Percentiles rank a stretch among this genome's conserved stretches.
Conservation (phyloP, 805 yeast species). For the Sugiyamaella qingdaonensis region DNA sequence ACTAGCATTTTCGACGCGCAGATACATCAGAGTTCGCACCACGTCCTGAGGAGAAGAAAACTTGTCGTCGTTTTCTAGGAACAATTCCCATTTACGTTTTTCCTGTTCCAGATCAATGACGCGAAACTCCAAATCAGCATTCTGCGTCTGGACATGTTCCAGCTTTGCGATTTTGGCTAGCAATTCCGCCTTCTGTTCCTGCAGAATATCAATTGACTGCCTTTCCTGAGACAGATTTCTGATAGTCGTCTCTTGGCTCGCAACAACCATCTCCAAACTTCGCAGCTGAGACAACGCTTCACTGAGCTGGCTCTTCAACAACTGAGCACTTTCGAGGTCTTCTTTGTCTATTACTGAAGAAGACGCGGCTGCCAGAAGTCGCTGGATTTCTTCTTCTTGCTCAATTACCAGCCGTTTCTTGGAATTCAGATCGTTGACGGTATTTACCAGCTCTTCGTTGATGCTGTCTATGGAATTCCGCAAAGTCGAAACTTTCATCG, state of each 20-base stretch:
- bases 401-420: slow-evolving; percentile 15
- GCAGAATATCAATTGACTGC: slow-evolving; percentile 46
- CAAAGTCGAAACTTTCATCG: background rate
- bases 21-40: slow-evolving; percentile 35
- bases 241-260: slow-evolving; percentile 50
- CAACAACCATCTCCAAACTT: slow-evolving; percentile 48
- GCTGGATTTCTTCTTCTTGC: slow-evolving; percentile 16
- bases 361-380: slow-evolving; percentile 3
- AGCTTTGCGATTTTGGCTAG: slow-evolving; percentile 37
- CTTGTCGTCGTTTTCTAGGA: slow-evolving; percentile 37
- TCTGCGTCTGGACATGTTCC: slow-evolving; percentile 42
- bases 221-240: slow-evolving; percentile 46
- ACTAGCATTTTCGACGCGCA: slow-evolving; percentile 28
- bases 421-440: slow-evolving; percentile 1
- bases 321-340: slow-evolving; percentile 16
- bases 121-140: slow-evolving; percentile 48
- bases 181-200: slow-evolving; percentile 49
- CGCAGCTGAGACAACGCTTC: slow-evolving; percentile 44
- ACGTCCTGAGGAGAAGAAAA: slow-evolving; percentile 41
- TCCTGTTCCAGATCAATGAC: slow-evolving; percentile 46
- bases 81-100: slow-evolving; percentile 44
- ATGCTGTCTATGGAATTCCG: slow-evolving; percentile 5
- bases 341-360: background rate
- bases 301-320: slow-evolving; percentile 25
- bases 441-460: background rate